Evolutionary conservation across 2,329 filamentous ascomycete genomes (phyloP).

Genomic region (Phialocephala subalpina): DNA sequence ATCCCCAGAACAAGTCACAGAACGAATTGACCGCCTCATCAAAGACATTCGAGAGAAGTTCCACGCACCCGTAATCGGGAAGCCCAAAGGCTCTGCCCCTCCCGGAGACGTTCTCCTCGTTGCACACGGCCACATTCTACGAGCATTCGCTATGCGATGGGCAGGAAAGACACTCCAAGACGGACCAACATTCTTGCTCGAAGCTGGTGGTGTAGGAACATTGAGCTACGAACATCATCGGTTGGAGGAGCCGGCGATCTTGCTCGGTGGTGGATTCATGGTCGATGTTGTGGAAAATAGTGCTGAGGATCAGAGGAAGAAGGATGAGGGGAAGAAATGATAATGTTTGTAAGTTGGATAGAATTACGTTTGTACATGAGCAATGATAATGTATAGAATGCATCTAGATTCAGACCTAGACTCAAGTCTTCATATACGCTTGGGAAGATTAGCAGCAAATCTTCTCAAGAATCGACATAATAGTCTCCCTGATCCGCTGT

Average conservation of each 20-base stretch:
- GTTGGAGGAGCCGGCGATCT: conserved; percentile 80
- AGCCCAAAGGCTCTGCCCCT: conserved; percentile 49
- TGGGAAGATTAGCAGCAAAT: not conserved
- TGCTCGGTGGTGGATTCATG: conserved; percentile 71
- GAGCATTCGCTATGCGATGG: conserved; percentile 91
- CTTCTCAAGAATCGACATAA: not conserved
- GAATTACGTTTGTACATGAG: not conserved
- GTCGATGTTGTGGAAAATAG: conserved; percentile 39
- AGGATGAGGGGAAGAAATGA: conserved; percentile 14
- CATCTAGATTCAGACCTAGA: not conserved
- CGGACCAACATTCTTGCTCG: conserved; percentile 80
- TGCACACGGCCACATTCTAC: conserved; percentile 88
- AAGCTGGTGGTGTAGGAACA: conserved; percentile 85
- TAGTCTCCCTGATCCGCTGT: not conserved
- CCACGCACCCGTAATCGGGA: conserved; percentile 69
- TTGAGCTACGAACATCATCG: conserved; percentile 85
- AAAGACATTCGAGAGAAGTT: conserved; percentile 70
- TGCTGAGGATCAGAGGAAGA: conserved; percentile 25
- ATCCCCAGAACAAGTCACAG: conserved; percentile 70
- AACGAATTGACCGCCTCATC: conserved; percentile 79
- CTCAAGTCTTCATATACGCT: not conserved
- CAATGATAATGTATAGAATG: conserved; percentile 9
- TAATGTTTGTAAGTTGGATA: not conserved
- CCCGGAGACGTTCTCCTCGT: conserved; percentile 75
- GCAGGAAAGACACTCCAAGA: conserved; percentile 75